Evolutionary conservation across 1,284 basidiomycete genomes (phyloP).

Genomic region (Austroboletus niveus): DNA sequence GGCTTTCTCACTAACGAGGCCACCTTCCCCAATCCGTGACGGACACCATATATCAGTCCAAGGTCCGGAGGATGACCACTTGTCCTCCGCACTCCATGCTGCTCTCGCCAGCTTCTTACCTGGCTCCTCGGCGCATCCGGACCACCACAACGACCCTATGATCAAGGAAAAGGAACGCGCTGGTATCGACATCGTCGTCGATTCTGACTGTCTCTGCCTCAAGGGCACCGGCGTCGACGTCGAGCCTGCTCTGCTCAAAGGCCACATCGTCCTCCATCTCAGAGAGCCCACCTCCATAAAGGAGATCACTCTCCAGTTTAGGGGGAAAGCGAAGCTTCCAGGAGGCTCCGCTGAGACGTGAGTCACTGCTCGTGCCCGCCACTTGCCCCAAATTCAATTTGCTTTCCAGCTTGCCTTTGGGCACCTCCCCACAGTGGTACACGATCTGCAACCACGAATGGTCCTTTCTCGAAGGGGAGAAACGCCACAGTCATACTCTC

Average conservation of each 20-base stretch:
- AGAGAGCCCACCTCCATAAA: conserved; percentile 81
- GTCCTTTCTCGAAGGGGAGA: conserved; percentile 83
- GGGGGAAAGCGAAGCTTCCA: conserved; percentile 79
- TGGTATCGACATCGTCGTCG: conserved; percentile 72
- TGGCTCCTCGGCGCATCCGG: conserved; percentile 24
- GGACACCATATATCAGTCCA: conserved; percentile 18
- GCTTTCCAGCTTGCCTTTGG: conserved; percentile 38
- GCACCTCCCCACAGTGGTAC: conserved; percentile 55
- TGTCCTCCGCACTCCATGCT: conserved; percentile 30
- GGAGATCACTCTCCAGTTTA: conserved; percentile 81
- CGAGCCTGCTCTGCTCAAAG: conserved; percentile 73
- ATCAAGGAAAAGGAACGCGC: conserved; percentile 47
- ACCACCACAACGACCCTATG: conserved; percentile 38
- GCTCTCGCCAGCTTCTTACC: conserved; percentile 22
- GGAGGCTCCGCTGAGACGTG: conserved; percentile 64
- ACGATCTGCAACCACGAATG: conserved; percentile 80
- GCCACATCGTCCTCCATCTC: conserved; percentile 77
- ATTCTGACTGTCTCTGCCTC: conserved; percentile 67
- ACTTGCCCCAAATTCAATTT: too few relatives aligned
- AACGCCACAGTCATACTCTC: conserved; percentile 78
- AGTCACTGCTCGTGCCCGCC: conserved; percentile 23
- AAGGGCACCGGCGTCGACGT: conserved; percentile 82
- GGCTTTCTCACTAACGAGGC: conserved; percentile 33
- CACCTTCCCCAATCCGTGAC: conserved; percentile 31
- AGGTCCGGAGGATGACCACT: conserved; percentile 22